These are phyloP conservation scores for Citrus medica DNA, from an alignment of 345 rosid species.

Conservation along the genomic window DNA sequence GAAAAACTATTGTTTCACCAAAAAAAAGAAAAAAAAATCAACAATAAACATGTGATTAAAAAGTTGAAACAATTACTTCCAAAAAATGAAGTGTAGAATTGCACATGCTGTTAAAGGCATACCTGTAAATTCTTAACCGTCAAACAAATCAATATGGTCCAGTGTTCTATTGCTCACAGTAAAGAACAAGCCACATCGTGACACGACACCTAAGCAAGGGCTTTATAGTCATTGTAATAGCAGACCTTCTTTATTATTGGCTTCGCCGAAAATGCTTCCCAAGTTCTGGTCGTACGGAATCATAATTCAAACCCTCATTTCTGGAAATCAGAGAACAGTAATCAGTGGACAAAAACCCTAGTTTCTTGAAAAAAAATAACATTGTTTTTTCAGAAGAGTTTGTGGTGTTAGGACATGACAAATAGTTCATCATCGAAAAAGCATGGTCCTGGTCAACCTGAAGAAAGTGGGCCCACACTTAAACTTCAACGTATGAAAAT, in stretches of 20 bases:
- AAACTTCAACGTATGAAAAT: slow-evolving; percentile 43
- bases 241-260: too few species aligned
- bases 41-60: too few species aligned
- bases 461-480: slow-evolving; percentile 27
- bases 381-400: slow-evolving; percentile 11
- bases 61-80: too few species aligned
- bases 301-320: neutral
- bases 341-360: slow-evolving; percentile 12
- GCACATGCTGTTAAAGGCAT: neutral
- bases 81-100: neutral
- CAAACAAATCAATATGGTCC: neutral
- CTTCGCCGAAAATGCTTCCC: neutral
- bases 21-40: too few species aligned
- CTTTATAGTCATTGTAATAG: neutral
- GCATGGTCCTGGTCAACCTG: slow-evolving; percentile 44
- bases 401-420: slow-evolving; percentile 20
- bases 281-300: neutral
- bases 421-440: slow-evolving; percentile 40
- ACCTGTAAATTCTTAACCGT: neutral
- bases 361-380: slow-evolving; percentile 3
- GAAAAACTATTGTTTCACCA: neutral
- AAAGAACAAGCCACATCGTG: neutral
- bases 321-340: neutral
- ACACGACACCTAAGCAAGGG: neutral
- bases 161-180: neutral